Evolutionary conservation across 768 basidiomycete genomes (phyloP), one percentile per base, ranked within the genome.

Genomic region (Megacollybia marginata): DNA sequence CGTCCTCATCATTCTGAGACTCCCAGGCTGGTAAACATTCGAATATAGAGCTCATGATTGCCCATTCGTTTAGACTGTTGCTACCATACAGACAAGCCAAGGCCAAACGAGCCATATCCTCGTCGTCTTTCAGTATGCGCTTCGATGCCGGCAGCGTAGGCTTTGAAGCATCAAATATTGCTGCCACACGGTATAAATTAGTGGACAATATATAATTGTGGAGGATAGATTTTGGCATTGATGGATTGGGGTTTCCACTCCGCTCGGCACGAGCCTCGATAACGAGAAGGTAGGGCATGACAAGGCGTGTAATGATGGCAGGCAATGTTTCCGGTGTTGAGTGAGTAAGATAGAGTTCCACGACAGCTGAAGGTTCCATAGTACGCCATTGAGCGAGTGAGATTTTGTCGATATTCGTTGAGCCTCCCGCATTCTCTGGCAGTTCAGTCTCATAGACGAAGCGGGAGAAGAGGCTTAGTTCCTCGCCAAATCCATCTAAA

Each of bases 21-120:
- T 82, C 83, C 91, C 94, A 96, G 3, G 85, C 95, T 0, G 95
- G 95, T 32, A 98, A 74, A 61, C 94, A 99, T 62, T 99, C 95
- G 63, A 99, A 97, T 46, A 99, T 89, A 32, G 73, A 71, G 55
- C 86, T 90, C 93, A 96, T 97, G 4, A 72, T 82, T 1, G 80
- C 60, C 91, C 90, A 95, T 55, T 83, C 75, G 51, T 80, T 72
- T 33, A 84, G 66, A 49, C 76, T 77, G 52, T 82, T 75, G 57
- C 79, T 87, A 12, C 92, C 92, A 54, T 99, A 99, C 19, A 97
- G 66, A 58, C 85, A 86, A 7, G 93, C 86, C 11, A 98, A 79
- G 4, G 94, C 93, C 12, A 97, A 65, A 10, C 87, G 79, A 12
- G 83, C 91, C 61, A 94, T 80, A 56, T 92, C 89, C 57, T 88